Evolutionary conservation across 2,329 filamentous ascomycete genomes (phyloP).

Genomic region (Cadophora malorum): DNA sequence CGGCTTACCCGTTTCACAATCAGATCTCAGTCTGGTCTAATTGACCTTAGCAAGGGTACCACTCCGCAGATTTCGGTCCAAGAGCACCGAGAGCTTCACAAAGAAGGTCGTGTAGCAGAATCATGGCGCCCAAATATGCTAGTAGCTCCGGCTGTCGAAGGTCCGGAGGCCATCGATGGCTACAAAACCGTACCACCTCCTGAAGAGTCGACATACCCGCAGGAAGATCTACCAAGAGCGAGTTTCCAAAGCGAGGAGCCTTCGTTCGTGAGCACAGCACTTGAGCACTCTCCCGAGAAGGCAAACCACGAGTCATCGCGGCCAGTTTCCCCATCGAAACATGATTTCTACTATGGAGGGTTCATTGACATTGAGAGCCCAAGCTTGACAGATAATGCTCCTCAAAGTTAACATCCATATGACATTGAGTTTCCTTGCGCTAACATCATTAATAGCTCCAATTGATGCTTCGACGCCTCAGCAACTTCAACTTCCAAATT

Average conservation of each 20-base stretch:
- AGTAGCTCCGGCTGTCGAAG: not conserved
- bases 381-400: constrained; percentile 15
- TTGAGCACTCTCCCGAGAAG: constrained; percentile 21
- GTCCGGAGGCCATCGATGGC: not conserved
- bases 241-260: constrained; percentile 9
- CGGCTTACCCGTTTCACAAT: constrained; percentile 23
- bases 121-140: too few species aligned
- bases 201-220: not conserved
- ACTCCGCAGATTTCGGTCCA: not conserved
- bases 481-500: constrained; percentile 28
- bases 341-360: constrained; percentile 43
- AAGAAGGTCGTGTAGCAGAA: not conserved
- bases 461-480: constrained; percentile 42
- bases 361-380: constrained; percentile 38
- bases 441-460: constrained; percentile 32
- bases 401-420: constrained; percentile 31
- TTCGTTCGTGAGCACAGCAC: not conserved
- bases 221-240: not conserved
- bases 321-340: constrained; percentile 34
- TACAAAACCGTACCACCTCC: constrained; percentile 1
- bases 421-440: constrained; percentile 29
- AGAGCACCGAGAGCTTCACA: not conserved
- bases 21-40: not conserved
- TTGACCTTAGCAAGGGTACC: not conserved
- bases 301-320: not conserved